Evolutionary conservation across 2,329 filamentous ascomycete genomes (phyloP), one percentile per base, ranked within the genome.

Genomic region (Pseudogymnoascus sp.): DNA sequence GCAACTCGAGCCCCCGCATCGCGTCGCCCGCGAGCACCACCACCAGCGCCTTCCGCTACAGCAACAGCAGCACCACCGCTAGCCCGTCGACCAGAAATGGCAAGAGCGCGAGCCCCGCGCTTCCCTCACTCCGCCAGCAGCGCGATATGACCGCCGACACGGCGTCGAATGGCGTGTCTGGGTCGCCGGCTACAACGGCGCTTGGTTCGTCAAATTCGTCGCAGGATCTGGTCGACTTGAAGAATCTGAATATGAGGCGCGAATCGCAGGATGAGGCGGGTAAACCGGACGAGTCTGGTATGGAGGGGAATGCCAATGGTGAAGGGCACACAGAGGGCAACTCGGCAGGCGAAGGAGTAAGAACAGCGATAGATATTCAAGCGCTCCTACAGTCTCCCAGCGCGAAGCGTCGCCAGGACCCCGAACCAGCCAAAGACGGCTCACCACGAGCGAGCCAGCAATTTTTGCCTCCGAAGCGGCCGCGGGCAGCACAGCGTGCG

Each of bases 401-500:
- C n/a, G 37, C 37, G 34, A 61, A 61, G 26, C 59, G 59, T 3
- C 59, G 59, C 12, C 59, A 61, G 59, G 51, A 57, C n/a, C n/a
- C 51, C 1, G 29, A 57, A 2, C 59, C 34, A n/a, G 34, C 59
- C 10, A 61, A 26, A 4, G 34, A 61, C 1, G 37, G 4, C 5
- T n/a, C 34, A 61, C 7, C 59, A 39, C 34, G n/a, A 18, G 4
- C 29, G 36, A 61, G 23, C 4, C 59, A 36, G n/a, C 59, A 61
- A 61, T 10, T 42, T 11, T 6, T 31, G 14, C 34, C 75, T 6
- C 75, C 81, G 5, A 88, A 88, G 72, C 80, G 85, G 47, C 73
- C 79, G 31, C 82, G 78, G 67, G 78, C 80, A 36, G 81, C 81
- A 51, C 74, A 77, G 12, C 76, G 74, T 5, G 79, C 81, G 6